phyloP scores from a whole-genome alignment of 495 filamentous ascomycete species.

The Melanomma pulvis-pyrius region DNA sequence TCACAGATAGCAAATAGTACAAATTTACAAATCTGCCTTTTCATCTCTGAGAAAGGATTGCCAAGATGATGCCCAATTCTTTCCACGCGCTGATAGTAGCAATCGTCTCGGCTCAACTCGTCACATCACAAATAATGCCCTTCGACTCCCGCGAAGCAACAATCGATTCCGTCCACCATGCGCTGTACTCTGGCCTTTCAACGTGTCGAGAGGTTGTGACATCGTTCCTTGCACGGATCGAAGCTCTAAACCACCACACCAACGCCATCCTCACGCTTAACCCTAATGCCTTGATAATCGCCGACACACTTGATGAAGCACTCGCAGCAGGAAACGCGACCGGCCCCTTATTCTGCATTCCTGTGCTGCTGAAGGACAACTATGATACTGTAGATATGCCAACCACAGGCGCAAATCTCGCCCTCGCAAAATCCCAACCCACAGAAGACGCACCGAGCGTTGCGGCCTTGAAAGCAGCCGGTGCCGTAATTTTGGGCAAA shows the following conservation, averaged over 20 bases:
- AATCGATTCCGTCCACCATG: constrained; percentile 56
- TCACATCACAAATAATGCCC: constrained; percentile 9
- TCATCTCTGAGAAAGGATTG: too few species aligned
- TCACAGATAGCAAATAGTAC: too few species aligned
- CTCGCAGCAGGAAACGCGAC: constrained; percentile 51
- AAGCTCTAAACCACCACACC: constrained; percentile 57
- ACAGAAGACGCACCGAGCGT: constrained; percentile 55
- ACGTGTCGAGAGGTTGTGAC: constrained; percentile 58
- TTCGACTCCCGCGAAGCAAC: constrained; percentile 61
- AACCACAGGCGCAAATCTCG: constrained; percentile 59
- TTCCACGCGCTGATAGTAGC: background rate
- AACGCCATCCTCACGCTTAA: constrained; percentile 62
- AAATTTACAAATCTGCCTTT: too few species aligned
- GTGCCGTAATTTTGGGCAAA: constrained; percentile 69
- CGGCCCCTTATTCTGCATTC: constrained; percentile 59
- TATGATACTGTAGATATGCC: constrained; percentile 56
- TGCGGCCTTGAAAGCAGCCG: constrained; percentile 54
- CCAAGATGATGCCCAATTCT: background rate
- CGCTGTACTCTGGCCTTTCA: constrained; percentile 52
- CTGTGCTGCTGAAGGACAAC: constrained; percentile 67
- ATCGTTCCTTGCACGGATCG: constrained; percentile 59
- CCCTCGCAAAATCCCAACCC: constrained; percentile 52
- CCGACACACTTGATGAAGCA: constrained; percentile 52
- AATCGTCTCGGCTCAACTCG: background rate
- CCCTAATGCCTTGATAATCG: constrained; percentile 52